Evolutionary conservation across 192 early-diverging fungal genomes (phyloP).

Genomic region (Chytriomyces hyalinus): DNA sequence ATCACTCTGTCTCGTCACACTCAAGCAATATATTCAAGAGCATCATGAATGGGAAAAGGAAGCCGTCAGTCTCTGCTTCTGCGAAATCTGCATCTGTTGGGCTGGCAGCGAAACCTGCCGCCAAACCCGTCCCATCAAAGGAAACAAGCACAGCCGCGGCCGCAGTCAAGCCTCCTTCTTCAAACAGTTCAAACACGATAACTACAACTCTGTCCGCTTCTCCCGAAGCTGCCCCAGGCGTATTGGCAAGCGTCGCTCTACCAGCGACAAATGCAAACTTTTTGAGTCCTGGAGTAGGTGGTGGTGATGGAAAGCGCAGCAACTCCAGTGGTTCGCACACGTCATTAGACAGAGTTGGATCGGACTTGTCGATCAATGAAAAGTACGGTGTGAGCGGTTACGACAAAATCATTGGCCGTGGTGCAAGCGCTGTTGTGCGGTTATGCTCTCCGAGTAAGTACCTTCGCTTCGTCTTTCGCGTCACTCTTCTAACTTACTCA

Average conservation of each 20-base stretch:
- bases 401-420: slow-evolving; percentile 52
- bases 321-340: background rate
- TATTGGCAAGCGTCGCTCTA: background rate
- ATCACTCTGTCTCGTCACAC: background rate
- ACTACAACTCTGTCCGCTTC: background rate
- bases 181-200: background rate
- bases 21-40: slow-evolving; percentile 29
- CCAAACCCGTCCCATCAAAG: background rate
- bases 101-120: background rate
- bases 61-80: background rate
- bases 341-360: slow-evolving; percentile 27
- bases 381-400: slow-evolving; percentile 54
- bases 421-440: slow-evolving; percentile 57
- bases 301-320: background rate
- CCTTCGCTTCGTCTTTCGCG: background rate
- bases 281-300: too few species aligned
- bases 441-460: slow-evolving; percentile 49
- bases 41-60: slow-evolving; percentile 18
- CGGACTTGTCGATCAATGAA: slow-evolving; percentile 52
- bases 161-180: background rate
- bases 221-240: background rate
- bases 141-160: background rate
- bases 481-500: background rate
- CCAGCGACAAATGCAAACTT: background rate
- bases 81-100: background rate